A percentile compares a stretch with the other conserved stretches of the same genome.
Evolutionary conservation across 768 basidiomycete species (phyloP).

Genomic region (Brasilioporus rufonigricans): DNA sequence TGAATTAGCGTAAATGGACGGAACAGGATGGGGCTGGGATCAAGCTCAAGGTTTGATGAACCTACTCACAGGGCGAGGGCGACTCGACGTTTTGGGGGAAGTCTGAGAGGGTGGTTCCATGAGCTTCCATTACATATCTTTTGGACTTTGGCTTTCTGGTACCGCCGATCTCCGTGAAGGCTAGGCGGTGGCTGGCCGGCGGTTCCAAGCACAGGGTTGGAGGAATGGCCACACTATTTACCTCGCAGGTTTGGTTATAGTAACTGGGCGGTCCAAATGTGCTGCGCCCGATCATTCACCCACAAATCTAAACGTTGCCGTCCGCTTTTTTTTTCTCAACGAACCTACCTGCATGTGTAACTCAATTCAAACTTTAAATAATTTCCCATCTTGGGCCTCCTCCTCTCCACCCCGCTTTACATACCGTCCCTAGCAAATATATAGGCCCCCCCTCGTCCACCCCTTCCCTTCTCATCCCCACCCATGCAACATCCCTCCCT

Average conservation of each 20-base stretch:
- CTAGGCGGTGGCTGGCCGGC: too few species aligned
- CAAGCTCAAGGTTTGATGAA: constrained; percentile 27
- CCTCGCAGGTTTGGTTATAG: too few species aligned
- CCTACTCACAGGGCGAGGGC: background rate
- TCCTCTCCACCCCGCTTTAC: constrained; percentile 23
- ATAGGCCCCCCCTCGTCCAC: constrained; percentile 29
- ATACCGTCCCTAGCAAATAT: constrained; percentile 32
- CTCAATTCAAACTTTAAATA: constrained; percentile 64
- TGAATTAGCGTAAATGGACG: background rate
- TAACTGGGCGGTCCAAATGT: too few species aligned
- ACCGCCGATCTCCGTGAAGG: constrained; percentile 17
- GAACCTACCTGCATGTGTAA: constrained; percentile 31
- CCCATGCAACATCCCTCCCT: constrained; percentile 76
- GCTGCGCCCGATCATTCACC: constrained; percentile 22
- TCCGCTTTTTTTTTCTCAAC: background rate
- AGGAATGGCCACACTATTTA: too few species aligned
- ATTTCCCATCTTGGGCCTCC: constrained; percentile 24
- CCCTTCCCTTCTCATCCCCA: constrained; percentile 28
- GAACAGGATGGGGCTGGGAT: background rate
- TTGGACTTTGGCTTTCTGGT: constrained; percentile 9
- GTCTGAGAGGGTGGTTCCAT: background rate
- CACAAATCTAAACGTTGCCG: constrained; percentile 13
- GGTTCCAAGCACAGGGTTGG: too few species aligned
- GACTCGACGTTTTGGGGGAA: background rate
- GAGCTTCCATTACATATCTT: constrained; percentile 9